A percentile compares a stretch with the other conserved stretches of the same genome.
Conservation (phyloP, 2,329 filamentous ascomycete genomes). For the Paraphaeosphaeria sporulosa region DNA sequence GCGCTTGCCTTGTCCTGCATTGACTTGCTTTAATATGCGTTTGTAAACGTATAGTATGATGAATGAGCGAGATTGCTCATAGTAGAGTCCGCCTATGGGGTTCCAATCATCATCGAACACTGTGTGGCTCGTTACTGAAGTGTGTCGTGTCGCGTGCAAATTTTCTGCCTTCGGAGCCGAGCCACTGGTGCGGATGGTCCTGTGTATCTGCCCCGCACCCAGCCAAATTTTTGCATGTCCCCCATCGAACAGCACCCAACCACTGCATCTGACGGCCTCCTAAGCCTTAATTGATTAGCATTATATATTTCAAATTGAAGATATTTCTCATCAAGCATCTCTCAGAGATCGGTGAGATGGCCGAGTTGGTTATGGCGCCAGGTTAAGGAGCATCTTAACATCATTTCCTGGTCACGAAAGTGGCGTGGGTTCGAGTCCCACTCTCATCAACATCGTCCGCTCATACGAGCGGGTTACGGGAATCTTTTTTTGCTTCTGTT, state of each 20-base stretch:
- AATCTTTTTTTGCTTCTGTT: constrained; percentile 11
- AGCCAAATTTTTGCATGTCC: neutral
- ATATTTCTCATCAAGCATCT: neutral
- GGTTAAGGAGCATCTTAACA: constrained; percentile 24
- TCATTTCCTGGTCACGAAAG: constrained; percentile 46
- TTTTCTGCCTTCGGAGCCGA: neutral
- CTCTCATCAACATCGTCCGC: constrained; percentile 48
- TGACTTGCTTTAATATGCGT: too few relatives aligned
- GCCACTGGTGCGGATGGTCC: neutral
- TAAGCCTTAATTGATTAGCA: neutral
- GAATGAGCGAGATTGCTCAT: neutral
- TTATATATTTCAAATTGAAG: neutral
- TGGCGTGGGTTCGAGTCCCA: constrained; percentile 52
- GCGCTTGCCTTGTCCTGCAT: too few relatives aligned
- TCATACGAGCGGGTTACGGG: constrained; percentile 9
- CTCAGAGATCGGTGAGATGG: constrained; percentile 18
- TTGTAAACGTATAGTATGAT: too few relatives aligned
- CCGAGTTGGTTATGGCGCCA: constrained; percentile 25
- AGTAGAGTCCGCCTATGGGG: neutral
- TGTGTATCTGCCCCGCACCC: neutral
- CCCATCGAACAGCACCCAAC: neutral
- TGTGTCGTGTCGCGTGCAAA: neutral
- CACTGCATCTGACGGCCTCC: too few relatives aligned
- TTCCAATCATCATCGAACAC: too few relatives aligned
- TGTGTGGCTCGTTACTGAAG: neutral